Evolutionary conservation across 164 flowering plant species (phyloP), one percentile per base, ranked within the genome.

Genomic region (Kingdonia uniflora): DNA sequence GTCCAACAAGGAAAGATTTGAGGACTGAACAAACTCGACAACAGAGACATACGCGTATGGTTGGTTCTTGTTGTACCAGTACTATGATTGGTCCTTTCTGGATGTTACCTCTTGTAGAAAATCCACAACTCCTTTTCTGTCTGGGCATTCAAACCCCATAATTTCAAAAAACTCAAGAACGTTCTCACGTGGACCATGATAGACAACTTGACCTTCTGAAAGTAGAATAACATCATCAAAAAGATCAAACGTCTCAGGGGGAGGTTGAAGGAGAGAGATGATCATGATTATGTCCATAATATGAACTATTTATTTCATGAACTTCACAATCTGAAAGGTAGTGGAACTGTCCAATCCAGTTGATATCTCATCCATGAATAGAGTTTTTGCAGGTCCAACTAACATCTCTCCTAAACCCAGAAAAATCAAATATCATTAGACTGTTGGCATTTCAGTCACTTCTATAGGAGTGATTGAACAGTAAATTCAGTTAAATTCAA

Each of bases 361-460:
- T 44, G 85, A 80, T 47, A 80, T 80, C 62, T 75, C 81, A 61
- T 80, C 85, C 85, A 80, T 80, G 68, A 75, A 75, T 54, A 80
- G 68, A 20, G 73, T 80, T 65, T 71, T 77, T 19, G 85, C 80
- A 29, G 81, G 81, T 26, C 85, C 85, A 19, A 73, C 85, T 58
- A 77, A 61, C 81, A 80, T 77, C 61, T 77, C 81, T 42, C 81
- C 85, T 77, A 70, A 60, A 69, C 14, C 17, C 25, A 37, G 19
- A 61, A 14, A 11, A 29, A 22, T 14, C 48, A 5, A 49, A 8
- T 29, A 29, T 8, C 35, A 4, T 29, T 29, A 29, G 8, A 8
- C 35, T 29, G 35, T 29, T 29, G 35, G 8, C 35, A n/a, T n/a
- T n/a, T n/a, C n/a, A n/a, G 35, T 8, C 35, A 29, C 35, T 29